phyloP scores from a whole-genome alignment of 202 grass and related monocot genomes.

The Setaria viridis region DNA sequence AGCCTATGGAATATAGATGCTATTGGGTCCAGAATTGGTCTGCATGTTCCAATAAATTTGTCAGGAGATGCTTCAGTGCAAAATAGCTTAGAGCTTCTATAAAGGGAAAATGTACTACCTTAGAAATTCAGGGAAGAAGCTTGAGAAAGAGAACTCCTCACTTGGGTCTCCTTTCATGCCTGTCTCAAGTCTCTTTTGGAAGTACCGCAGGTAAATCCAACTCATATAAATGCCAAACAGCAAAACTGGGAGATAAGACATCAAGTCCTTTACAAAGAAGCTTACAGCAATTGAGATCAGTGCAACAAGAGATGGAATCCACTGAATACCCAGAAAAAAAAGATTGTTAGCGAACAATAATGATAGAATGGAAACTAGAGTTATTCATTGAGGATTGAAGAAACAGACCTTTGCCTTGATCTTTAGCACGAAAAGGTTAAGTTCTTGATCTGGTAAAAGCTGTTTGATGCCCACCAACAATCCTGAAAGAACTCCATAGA shows the following conservation, averaged over 20 bases:
- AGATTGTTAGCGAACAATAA: constrained; percentile 35
- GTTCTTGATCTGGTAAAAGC: constrained; percentile 91
- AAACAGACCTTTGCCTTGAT: constrained; percentile 86
- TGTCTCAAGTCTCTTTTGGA: constrained; percentile 90
- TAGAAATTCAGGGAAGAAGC: constrained; percentile 94
- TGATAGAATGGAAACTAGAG: background rate
- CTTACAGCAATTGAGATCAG: constrained; percentile 68
- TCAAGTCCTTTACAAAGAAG: constrained; percentile 69
- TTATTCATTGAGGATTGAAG: constrained; percentile 26
- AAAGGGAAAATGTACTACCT: constrained; percentile 49
- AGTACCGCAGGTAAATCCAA: constrained; percentile 98
- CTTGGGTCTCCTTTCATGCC: constrained; percentile 93
- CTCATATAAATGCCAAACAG: constrained; percentile 96
- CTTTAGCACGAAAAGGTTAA: constrained; percentile 75
- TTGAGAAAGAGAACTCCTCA: constrained; percentile 94
- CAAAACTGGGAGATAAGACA: constrained; percentile 82
- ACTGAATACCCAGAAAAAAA: constrained; percentile 50
- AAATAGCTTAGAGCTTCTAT: constrained; percentile 14
- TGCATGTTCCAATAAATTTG: constrained; percentile 46
- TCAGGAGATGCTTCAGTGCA: constrained; percentile 22
- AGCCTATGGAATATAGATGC: constrained; percentile 81
- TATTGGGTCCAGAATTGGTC: constrained; percentile 82
- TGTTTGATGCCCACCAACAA: constrained; percentile 94
- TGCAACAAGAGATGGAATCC: constrained; percentile 80
- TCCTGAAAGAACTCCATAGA: constrained; percentile 91